Base-by-base conservation (phyloP, 1,139 yeast species). In the Pichia sp. region DNA sequence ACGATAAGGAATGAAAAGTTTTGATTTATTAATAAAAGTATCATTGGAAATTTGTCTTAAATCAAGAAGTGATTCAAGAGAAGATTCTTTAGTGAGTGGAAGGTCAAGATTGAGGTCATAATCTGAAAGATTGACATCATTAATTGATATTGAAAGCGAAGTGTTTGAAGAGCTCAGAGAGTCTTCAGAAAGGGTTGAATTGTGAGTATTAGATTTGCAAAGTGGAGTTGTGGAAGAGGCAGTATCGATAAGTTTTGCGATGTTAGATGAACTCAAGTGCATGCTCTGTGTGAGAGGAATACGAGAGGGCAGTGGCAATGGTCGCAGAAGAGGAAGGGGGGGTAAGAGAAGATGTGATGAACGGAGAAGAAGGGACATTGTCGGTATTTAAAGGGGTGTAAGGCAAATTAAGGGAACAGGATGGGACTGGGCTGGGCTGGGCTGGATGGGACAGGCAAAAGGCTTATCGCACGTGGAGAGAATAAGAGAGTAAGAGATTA, bases 1-100 rank as follows among this genome's bases (percentile, higher is more conserved):
- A 1, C 76, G 74, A 3, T 65, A 62, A 3, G 78, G 78, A 7
- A 72, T 65, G 47, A 60, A 62, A 7, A 66, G 52, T 23, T 55
- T 56, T 7, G 64, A 61, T n/a, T 43, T 43, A 24, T 49, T 48
- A 10, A 42, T 30, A 23, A 48, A 50, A 2, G 51, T 48, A 19
- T 47, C 48, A 19, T 26, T 31, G 6, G 42, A 38, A 2, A 48
- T 33, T 13, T 41, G 47, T 9, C 29, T 25, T 9, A 50, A 22
- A 21, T 44, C 50, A 4, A 50, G 23, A 11, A 50, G 34, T 8
- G 36, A n/a, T 28, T 50, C 53, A 4, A 50, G 20, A 2, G 38
- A 24, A 2, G 51, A 47, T 5, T 31, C 43, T 26, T 41, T 37
- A 6, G n/a, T 7, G 2, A 15, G n/a, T n/a, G n/a, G n/a, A n/a